Conservation (phyloP, 2,329 filamentous ascomycete species). For the Fusarium keratoplasticum region DNA sequence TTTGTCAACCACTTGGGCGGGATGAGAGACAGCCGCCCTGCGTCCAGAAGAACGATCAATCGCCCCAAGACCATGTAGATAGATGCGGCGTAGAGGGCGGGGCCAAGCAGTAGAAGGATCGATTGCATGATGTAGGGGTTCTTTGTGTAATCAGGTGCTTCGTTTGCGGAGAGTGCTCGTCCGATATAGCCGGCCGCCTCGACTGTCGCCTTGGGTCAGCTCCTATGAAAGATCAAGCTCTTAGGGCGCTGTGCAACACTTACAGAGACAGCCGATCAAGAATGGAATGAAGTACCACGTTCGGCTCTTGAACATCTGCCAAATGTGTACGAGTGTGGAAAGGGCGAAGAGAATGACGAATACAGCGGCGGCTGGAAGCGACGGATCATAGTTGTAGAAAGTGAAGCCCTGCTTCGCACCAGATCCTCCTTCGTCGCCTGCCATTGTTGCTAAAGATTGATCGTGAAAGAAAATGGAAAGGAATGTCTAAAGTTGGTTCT, state of each 20-base stretch:
- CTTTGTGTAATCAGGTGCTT: conserved; percentile 50
- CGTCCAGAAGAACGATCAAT: conserved; percentile 51
- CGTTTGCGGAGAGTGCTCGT: conserved; percentile 55
- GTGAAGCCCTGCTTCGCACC: not conserved
- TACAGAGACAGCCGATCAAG: conserved; percentile 60
- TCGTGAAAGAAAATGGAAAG: not conserved
- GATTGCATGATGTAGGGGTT: conserved; percentile 52
- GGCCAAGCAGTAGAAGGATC: conserved; percentile 50
- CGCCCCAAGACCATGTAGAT: conserved; percentile 60
- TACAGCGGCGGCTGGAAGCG: conserved; percentile 53
- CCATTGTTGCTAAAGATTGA: not conserved
- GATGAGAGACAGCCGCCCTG: conserved; percentile 55
- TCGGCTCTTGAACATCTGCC: conserved; percentile 52
- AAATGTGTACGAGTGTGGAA: conserved; percentile 47
- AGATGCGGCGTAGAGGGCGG: conserved; percentile 54
- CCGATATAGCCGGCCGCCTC: conserved; percentile 55
- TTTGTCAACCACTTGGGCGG: conserved; percentile 57
- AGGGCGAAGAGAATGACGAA: conserved; percentile 54
- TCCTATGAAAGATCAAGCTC: accelerated
- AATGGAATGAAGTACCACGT: conserved; percentile 66
- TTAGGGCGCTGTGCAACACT: not conserved
- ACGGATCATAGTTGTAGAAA: conserved; percentile 61
- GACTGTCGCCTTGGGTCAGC: conserved; percentile 14
- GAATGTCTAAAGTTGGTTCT: not conserved
- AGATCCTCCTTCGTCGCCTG: not conserved